Conservation (phyloP, 202 grass and related monocot species). For the Bolboschoenoplectus hybrid region DNA sequence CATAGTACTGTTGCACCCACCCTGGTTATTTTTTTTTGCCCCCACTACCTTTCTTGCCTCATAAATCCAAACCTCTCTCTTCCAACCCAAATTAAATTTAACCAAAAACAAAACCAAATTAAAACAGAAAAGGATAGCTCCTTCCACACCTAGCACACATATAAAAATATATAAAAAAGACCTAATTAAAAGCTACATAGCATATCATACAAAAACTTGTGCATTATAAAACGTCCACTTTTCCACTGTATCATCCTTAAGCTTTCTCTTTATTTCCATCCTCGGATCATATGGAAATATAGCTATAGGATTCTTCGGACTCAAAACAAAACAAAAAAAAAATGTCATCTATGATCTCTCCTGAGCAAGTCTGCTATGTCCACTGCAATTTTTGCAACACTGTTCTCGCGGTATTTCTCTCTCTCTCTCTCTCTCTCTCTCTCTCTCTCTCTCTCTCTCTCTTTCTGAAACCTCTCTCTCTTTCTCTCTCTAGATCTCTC, state of each 20-base stretch:
- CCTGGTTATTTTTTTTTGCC: conserved; percentile 39
- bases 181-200: neutral
- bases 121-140: conserved; percentile 28
- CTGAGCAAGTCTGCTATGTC: conserved; percentile 75
- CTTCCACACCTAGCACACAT: conserved; percentile 18
- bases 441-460: neutral
- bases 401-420: conserved; percentile 84
- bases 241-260: neutral
- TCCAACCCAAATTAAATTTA: conserved; percentile 32
- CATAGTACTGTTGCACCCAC: conserved; percentile 41
- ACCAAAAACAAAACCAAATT: conserved; percentile 29
- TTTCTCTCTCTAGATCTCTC: neutral
- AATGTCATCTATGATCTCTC: conserved; percentile 62
- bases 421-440: conserved; percentile 34
- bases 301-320: neutral
- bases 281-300: conserved; percentile 15
- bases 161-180: neutral
- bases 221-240: conserved; percentile 16
- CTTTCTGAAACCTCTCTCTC: neutral
- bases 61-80: conserved; percentile 34
- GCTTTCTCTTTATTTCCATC: neutral
- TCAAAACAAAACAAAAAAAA: conserved; percentile 23
- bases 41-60: conserved; percentile 34
- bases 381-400: conserved; percentile 99
- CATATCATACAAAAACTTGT: conserved; percentile 7